Percentiles rank a stretch among this genome's conserved stretches.
Evolutionary conservation across 305 asterid species (phyloP).

Genomic region (Withania somnifera): DNA sequence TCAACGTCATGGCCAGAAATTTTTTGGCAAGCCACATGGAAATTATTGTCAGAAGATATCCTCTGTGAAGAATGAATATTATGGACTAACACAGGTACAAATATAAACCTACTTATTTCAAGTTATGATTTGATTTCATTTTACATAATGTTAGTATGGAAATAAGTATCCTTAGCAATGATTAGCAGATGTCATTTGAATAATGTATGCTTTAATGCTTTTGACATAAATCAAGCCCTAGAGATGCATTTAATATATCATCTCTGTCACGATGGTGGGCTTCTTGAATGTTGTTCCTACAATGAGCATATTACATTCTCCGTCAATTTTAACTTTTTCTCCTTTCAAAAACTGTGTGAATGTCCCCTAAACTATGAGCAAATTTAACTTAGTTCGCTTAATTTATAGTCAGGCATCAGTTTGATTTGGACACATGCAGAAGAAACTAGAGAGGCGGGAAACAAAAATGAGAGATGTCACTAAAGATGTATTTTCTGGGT

Average conservation of each 20-base stretch:
- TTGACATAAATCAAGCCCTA: neutral
- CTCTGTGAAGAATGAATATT: neutral
- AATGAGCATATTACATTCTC: neutral
- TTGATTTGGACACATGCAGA: neutral
- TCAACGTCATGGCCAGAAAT: neutral
- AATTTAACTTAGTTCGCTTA: neutral
- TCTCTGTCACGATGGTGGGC: conserved; percentile 21
- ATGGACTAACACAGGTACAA: neutral
- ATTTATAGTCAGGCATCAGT: neutral
- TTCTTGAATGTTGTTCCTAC: conserved; percentile 37
- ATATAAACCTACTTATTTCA: neutral
- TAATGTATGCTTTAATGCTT: neutral
- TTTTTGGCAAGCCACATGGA: neutral
- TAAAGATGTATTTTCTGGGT: conserved; percentile 19
- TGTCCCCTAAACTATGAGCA: neutral
- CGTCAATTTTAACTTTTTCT: neutral
- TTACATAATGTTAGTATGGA: neutral
- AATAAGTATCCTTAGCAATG: neutral
- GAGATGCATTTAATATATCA: conserved; percentile 4
- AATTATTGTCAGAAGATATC: neutral
- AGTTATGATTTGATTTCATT: neutral
- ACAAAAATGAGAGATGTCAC: neutral
- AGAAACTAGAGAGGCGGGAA: neutral
- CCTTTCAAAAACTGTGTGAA: neutral
- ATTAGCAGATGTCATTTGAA: neutral